Base-by-base conservation (phyloP, 164 flowering plant genomes). In the Stephania japonica region DNA sequence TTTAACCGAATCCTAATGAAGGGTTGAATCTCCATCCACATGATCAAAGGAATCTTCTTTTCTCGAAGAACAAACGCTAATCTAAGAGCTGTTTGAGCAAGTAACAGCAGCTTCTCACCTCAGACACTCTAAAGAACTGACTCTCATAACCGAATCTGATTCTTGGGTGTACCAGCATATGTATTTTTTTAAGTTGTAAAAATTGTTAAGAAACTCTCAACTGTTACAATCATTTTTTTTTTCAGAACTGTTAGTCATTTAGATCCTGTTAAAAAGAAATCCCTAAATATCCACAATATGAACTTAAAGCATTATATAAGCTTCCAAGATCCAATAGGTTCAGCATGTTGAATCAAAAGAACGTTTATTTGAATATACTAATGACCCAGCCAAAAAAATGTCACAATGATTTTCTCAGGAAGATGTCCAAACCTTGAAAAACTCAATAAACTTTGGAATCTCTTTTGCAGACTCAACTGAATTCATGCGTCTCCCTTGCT, bases 401-500 rank as follows among this genome's bases (percentile, higher is more conserved):
- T 42, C 23, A 24, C 18, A 0, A 32, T 4, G 32, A 24, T 24
- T 24, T 25, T 24, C 10, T 25, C 5, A 26, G 67, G 64, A 59
- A 19, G 64, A 59, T 0, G 64, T 59, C 21, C 24, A 59, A 19
- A 72, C 99, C 96, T 92, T 88, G 74, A 89, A 95, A 83, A 82
- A 84, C 14, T 86, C 81, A 80, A 92, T 63, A 63, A 95, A 92
- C 73, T 86, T 81, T 44, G 89, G 90, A 74, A 95, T 95, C 50
- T 95, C 93, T 80, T 91, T 80, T 26, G 86, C 87, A 81, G 99
- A 95, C 79, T 92, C 98, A 73, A 70, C 70, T 67, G 98, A 83
- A 80, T 85, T 83, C 99, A 92, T 95, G 73, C 78, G 73, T 78
- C 68, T 88, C 59, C 99, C 99, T 78, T 95, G 97, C 86, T 87